phyloP scores from a whole-genome alignment of 2,329 filamentous ascomycete species.

The Dactylellina parvicollis region DNA sequence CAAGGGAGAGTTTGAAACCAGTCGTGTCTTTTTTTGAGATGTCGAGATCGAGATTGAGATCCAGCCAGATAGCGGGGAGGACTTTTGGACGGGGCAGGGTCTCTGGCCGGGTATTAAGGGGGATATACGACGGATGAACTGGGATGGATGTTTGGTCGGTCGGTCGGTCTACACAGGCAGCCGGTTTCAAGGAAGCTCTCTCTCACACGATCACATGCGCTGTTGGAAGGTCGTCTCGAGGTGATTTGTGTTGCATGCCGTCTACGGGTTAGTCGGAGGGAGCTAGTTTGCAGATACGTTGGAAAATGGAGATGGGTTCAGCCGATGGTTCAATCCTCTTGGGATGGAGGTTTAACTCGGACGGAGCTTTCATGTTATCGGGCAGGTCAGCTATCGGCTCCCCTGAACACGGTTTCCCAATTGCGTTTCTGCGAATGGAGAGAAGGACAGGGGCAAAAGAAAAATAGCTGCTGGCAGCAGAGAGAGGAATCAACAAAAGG shows the following conservation, averaged over 20 bases:
- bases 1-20: no score
- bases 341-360: background rate
- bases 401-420: conserved; percentile 43
- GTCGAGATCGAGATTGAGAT: no score
- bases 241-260: conserved; percentile 23
- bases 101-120: background rate
- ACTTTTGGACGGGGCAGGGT: background rate
- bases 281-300: background rate
- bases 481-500: background rate
- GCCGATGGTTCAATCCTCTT: background rate
- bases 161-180: conserved; percentile 21
- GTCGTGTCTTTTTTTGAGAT: no score
- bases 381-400: conserved; percentile 28
- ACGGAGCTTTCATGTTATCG: conserved; percentile 11
- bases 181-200: conserved; percentile 8
- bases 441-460: conserved; percentile 26
- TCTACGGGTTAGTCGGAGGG: background rate
- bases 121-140: conserved; percentile 3
- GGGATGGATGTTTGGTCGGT: background rate
- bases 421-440: conserved; percentile 30
- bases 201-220: conserved; percentile 54
- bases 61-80: background rate
- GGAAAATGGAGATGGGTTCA: background rate
- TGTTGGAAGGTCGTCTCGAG: conserved; percentile 49
- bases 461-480: background rate